Evolutionary conservation across 2,329 filamentous ascomycete genomes (phyloP), one percentile per base, ranked within the genome.

Genomic region (Colletotrichum eremochloae): DNA sequence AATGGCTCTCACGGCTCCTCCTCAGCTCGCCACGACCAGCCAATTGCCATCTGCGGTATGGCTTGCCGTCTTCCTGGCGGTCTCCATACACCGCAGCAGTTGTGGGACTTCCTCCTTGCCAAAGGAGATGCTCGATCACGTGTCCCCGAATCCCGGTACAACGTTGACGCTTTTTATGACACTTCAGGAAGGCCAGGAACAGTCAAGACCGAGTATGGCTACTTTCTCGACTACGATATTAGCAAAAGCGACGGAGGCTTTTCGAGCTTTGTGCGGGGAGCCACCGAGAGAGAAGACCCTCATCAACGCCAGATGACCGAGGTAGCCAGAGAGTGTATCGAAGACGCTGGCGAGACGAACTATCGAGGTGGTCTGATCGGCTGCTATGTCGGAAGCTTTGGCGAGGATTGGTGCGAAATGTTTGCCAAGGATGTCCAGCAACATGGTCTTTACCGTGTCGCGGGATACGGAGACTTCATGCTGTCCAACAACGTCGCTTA

Each of bases 31-130:
- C 14, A 42, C n/a, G 36, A 42, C n/a, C 57, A 42, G 74, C 84
- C 84, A 80, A 36, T 86, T 53, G 84, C 84, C 76, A 82, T 86
- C 29, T 79, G 86, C 14, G 85, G 85, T 73, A 85, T 86, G 80
- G 81, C 76, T 2, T 84, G 81, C 73, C 80, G 83, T 40, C 82
- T 84, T 36, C 80, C 83, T 0, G 82, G 83, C 2, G 76, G 74
- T 6, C 76, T 79, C 1, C 77, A 69, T 6, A 77, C 74, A 8
- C 79, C 81, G 1, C 79, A 79, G 0, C 78, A 79, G 64, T 76
- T 84, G 2, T 84, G 82, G 81, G 77, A 81, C 11, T 71, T 81
- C 18, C 75, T 78, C 36, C 33, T 44, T 15, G 63, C 72, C 52
- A 75, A 74, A 36, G 55, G 64, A 29, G 65, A 66, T 40, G 72